Evolutionary conservation across 106 monocot species (phyloP).

Genomic region (Allium cepa): DNA sequence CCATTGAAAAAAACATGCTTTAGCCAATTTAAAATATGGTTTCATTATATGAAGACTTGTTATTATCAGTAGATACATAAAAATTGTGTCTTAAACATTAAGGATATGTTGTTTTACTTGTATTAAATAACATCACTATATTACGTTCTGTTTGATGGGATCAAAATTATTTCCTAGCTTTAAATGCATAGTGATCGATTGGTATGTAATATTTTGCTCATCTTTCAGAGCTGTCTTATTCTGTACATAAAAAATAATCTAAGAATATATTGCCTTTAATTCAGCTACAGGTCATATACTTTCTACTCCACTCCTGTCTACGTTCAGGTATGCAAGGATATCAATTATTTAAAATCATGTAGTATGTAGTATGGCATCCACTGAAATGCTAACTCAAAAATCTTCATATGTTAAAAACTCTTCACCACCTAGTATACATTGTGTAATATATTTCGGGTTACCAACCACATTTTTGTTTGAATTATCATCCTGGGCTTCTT

Average conservation of each 20-base stretch:
- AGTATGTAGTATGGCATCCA: neutral
- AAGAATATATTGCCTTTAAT: no score
- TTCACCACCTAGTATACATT: neutral
- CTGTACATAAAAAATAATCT: no score
- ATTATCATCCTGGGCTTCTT: conserved; percentile 49
- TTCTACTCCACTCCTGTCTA: no score
- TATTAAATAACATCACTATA: neutral
- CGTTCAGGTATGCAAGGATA: no score
- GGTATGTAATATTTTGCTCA: no score
- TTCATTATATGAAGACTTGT: neutral
- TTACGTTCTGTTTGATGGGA: neutral
- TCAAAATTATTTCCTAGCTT: neutral
- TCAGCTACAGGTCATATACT: no score
- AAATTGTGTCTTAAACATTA: neutral
- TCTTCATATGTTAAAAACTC: neutral
- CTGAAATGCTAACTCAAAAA: neutral
- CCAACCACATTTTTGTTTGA: conserved; percentile 50
- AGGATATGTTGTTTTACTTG: neutral
- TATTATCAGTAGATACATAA: neutral
- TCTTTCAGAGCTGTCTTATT: no score
- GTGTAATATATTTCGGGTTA: neutral
- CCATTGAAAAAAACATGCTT: neutral
- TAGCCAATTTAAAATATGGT: neutral
- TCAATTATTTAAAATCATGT: no score
- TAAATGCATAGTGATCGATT: neutral